Base-by-base conservation (phyloP, 2,329 filamentous ascomycete species). In the Nothophaeocryptopus gaeumannii region DNA sequence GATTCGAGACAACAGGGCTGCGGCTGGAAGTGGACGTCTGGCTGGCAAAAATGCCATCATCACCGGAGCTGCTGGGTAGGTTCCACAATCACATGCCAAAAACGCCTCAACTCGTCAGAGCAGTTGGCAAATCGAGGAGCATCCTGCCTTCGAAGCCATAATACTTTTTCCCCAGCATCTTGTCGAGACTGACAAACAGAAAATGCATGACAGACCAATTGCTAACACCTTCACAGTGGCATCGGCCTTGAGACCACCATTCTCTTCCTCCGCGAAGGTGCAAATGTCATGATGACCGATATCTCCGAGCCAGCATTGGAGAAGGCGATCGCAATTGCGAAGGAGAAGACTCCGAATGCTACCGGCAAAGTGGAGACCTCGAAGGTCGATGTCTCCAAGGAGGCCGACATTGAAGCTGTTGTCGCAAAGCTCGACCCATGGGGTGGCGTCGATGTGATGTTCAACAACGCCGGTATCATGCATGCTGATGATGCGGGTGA, bases 381-480 rank as follows among this genome's bases (percentile, higher is more conserved):
- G 53, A 73, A 80, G 58, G 85, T 83, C 72, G 90, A 96, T 66
- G 91, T 96, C 47, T 90, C 88, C 68, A 91, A 90, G 65, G 91
- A 96, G 70, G 71, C 79, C 53, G 81, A 93, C 49, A 83, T 96
- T 30, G 74, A 89, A 64, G 82, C 83, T 48, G 82, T 87, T 67
- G 78, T 96, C 45, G 85, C 88, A 60, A 73, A 80, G 8, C 74
- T 92, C 50, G 91, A 96, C 70, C 67, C 81, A 50, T 95, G 88
- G 87, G 91, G 91, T 65, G 91, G 91, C 38, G 73, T 93, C 2
- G 91, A 96, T 69, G 78, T 96, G 66, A 88, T 96, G 63, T 96
- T 96, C 83, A 96, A 96, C 82, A 96, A 96, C 70, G 91, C 91
- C 16, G 91, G 91, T 47, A 96, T 96, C 71, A 96, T 96, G 91